Evolutionary conservation across 768 basidiomycete species (phyloP), one percentile per base, ranked within the genome.

Genomic region (Gloeostereum incarnatum): DNA sequence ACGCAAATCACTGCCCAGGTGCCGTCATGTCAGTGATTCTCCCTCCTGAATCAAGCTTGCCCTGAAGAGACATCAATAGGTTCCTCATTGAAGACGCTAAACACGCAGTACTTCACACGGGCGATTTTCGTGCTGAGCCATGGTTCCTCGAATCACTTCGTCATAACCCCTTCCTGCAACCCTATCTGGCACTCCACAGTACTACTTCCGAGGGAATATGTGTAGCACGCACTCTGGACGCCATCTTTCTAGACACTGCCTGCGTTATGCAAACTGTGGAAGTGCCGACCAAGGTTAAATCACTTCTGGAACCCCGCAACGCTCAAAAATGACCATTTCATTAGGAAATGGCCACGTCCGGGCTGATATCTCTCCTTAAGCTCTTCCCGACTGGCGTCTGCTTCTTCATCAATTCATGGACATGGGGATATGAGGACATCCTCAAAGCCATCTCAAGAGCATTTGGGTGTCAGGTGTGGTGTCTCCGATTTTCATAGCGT

Each of bases 1-100:
- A 93, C 50, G 93, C 93, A 0, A 96, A 96, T 51, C 93, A 97
- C 55, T 96, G 92, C 53, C 93, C 90, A 8, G 93, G 93, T 0
- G 82, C 91, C 0, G 81, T 90, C 29, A 94, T 97, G 92, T 91
- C 50, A 19, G 78, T 14, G 14, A 6, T 17, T 29, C 8, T 21
- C 6, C 24, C 0, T 5, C 19, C 5, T 23, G 16, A 18, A 27
- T 40, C 6, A 6, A 4, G 19, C 4, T 19, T 11, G 18, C 23
- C 13, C 20, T 35, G 11, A 19, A 8, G 16, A 25, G 10, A 7
- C 14, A 42, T 9, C n/a, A 31, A 41, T 45, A 94, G 91, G 84
- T 94, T 85, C 50, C 69, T 92, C 13, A 74, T 94, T 31, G 81
- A 89, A 55, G 82, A 84, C 13, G 40, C 64, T 3, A 56, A 68